Evolutionary conservation across 345 rosid genomes (phyloP), one percentile per base, ranked within the genome.

Genomic region (Pistacia integerrima): DNA sequence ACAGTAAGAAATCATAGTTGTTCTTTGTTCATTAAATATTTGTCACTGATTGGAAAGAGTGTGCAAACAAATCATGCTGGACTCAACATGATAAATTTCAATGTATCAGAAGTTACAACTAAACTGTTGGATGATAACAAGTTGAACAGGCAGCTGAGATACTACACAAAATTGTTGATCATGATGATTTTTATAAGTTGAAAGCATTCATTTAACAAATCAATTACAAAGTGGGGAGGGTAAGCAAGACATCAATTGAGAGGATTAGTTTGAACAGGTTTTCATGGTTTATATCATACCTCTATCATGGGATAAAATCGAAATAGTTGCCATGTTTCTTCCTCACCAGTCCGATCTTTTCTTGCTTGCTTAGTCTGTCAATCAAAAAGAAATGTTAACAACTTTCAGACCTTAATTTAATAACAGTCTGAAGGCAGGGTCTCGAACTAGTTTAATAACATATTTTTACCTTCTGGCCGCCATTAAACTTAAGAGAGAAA

Each of bases 301-400:
- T 95, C 98, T 73, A 93, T 11, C 85, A 95, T 70, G 55, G 99
- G 99, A 84, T 88, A 95, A 84, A 95, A 95, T 69, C 97, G 91
- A 76, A 88, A 95, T 7, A 93, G 87, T 76, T 85, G 90, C 99
- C 99, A 95, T 36, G 93, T 86, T 88, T 91, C 93, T 86, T 94
- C 98, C 73, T 95, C 98, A 18, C 87, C 94, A 46, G 88, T 83
- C 77, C 97, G 84, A 77, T 95, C 99, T 77, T 90, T 90, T 75
- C 99, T 90, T 61, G 87, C 98, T 52, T 85, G 88, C 84, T 89
- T 95, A 49, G 88, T 87, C 99, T 94, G 83, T 64, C 66, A 54
- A 81, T 59, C 41, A 75, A 76, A 75, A 74, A 63, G n/a, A 67
- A 76, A 48, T 65, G 59, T 28, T 65, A 56, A 75, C 36, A 74